A percentile compares a stretch with the other conserved stretches of the same genome.
Evolutionary conservation across 257 asterid species (phyloP).

Genomic region (Solanum bulbocastanum): DNA sequence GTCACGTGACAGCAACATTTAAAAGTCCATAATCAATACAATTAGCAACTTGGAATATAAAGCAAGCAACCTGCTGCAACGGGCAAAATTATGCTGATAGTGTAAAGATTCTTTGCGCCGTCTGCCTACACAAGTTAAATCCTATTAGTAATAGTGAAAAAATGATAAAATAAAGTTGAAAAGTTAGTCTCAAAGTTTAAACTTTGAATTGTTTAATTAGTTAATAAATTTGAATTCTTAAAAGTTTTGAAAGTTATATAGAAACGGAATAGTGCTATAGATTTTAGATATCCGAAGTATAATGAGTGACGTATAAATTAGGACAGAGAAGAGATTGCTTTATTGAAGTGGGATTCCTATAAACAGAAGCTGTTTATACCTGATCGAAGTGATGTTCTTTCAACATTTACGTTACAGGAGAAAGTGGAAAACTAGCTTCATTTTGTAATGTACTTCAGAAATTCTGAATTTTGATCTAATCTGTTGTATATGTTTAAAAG

Average conservation of each 20-base stretch:
- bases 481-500: neutral
- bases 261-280: neutral
- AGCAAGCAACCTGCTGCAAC: neutral
- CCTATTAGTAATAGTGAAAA: neutral
- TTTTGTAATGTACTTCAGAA: neutral
- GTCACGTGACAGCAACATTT: neutral
- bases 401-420: neutral
- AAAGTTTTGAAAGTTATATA: neutral
- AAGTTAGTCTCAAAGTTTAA: neutral
- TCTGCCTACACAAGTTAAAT: neutral
- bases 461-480: neutral
- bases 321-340: neutral
- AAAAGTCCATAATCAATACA: neutral
- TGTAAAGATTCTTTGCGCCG: neutral
- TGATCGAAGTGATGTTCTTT: neutral
- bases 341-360: neutral
- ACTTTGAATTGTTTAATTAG: neutral
- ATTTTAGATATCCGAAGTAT: neutral
- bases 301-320: neutral
- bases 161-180: neutral
- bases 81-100: neutral
- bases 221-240: neutral
- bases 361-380: neutral
- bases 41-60: neutral
- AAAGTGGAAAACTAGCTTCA: neutral